phyloP scores from a whole-genome alignment of 164 flowering plant genomes.

The Hamamelis virginiana region DNA sequence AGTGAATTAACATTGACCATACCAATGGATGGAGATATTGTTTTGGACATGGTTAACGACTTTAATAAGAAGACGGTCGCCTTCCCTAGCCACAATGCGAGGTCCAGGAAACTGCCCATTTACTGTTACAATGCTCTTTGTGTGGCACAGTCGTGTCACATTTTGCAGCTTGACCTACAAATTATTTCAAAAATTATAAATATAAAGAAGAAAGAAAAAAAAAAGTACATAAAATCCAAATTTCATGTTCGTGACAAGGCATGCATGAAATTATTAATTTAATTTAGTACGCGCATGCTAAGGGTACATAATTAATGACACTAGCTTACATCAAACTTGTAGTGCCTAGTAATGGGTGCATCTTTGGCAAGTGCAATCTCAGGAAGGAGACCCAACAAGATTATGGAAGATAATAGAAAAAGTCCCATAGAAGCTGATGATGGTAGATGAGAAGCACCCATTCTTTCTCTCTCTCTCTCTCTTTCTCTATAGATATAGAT shows the following conservation, averaged over 20 bases:
- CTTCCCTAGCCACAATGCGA: conserved; percentile 33
- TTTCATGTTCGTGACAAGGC: neutral
- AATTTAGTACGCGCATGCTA: too few species aligned
- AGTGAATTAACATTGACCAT: neutral
- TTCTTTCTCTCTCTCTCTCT: too few species aligned
- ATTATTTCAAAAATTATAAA: neutral
- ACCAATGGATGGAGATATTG: conserved; percentile 28
- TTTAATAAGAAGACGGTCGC: conserved; percentile 34
- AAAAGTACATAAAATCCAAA: neutral
- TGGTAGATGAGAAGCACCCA: too few species aligned
- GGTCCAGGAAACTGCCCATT: conserved; percentile 50
- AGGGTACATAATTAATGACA: too few species aligned
- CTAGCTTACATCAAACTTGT: conserved; percentile 36
- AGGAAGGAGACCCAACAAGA: conserved; percentile 11
- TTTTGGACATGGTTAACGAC: conserved; percentile 33
- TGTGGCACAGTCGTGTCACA: conserved; percentile 42
- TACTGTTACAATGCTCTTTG: conserved; percentile 37
- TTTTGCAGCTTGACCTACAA: conserved; percentile 30
- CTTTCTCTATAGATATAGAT: too few species aligned
- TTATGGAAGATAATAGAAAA: too few species aligned
- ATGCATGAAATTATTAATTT: too few species aligned
- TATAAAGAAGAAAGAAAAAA: neutral
- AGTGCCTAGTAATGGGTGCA: conserved; percentile 34
- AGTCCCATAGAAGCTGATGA: too few species aligned
- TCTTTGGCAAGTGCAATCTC: conserved; percentile 14